Conservation (phyloP, 305 asterid species). For the Plantago coronopus region DNA sequence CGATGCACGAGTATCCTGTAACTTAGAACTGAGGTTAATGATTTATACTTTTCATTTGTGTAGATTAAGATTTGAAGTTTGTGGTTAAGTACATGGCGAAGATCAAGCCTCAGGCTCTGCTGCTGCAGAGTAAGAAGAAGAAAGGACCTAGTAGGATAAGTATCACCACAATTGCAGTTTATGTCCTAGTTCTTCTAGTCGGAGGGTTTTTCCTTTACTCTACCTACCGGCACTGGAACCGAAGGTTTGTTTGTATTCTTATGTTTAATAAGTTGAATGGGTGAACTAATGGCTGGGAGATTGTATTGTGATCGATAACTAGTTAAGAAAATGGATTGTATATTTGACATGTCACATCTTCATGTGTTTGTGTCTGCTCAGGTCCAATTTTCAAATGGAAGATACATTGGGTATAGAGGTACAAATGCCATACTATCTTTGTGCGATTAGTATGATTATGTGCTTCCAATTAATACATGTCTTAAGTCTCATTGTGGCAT, state of each 20-base stretch:
- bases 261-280: not conserved
- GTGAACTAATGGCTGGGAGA: slow-evolving; percentile 1
- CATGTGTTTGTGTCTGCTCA: slow-evolving; percentile 23
- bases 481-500: no score
- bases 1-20: no score
- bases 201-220: slow-evolving; percentile 52
- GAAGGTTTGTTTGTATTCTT: slow-evolving; percentile 34
- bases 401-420: slow-evolving; percentile 45
- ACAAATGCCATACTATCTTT: slow-evolving; percentile 6
- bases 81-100: slow-evolving; percentile 55
- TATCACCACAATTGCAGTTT: slow-evolving; percentile 38
- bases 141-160: slow-evolving; percentile 61
- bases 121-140: slow-evolving; percentile 95
- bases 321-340: no score
- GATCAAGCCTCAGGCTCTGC: slow-evolving; percentile 94
- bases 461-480: no score
- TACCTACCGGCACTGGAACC: slow-evolving; percentile 67
- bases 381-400: slow-evolving; percentile 38
- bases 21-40: not conserved
- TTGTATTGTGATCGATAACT: no score
- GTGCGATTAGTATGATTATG: no score
- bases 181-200: slow-evolving; percentile 43
- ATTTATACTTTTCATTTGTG: slow-evolving; percentile 22
- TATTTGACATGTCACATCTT: slow-evolving; percentile 6
- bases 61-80: slow-evolving; percentile 35